phyloP scores from a whole-genome alignment of 1,284 basidiomycete genomes.

The Trichosporon inkin region DNA sequence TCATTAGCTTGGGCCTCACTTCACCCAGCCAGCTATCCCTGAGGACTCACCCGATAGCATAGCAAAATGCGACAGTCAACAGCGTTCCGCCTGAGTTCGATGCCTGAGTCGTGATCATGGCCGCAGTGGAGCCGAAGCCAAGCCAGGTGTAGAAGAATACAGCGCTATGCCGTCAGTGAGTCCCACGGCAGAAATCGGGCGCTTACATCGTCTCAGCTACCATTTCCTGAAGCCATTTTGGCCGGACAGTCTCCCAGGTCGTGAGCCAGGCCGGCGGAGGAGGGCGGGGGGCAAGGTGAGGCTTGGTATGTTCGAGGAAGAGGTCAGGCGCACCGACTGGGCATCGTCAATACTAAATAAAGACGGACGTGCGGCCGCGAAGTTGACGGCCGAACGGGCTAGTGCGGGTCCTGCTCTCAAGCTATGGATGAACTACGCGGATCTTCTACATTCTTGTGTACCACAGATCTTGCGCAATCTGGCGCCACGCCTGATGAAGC shows the following conservation, averaged over 20 bases:
- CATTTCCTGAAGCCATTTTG: slow-evolving; percentile 16
- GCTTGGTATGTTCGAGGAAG: slow-evolving; percentile 13
- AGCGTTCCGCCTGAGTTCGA: slow-evolving; percentile 6
- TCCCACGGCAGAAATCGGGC: neutral
- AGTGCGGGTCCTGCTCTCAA: no score
- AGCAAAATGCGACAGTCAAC: slow-evolving; percentile 14
- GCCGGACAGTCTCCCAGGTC: slow-evolving; percentile 15
- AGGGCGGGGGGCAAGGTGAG: slow-evolving; percentile 9
- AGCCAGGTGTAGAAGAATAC: slow-evolving; percentile 19
- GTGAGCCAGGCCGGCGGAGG: slow-evolving; percentile 13
- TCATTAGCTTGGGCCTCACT: neutral
- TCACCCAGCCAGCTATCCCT: neutral
- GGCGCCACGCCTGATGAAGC: no score
- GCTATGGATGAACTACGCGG: neutral
- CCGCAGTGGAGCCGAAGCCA: slow-evolving; percentile 16
- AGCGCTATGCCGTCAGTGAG: slow-evolving; percentile 8
- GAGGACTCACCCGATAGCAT: slow-evolving; percentile 14
- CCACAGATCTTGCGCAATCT: no score
- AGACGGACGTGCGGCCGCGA: neutral
- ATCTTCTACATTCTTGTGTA: no score
- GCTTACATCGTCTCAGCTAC: slow-evolving; percentile 17
- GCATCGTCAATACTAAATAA: neutral
- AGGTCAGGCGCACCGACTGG: slow-evolving; percentile 19
- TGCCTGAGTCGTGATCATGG: neutral
- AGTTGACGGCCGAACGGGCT: neutral